phyloP scores from a whole-genome alignment of 805 yeast genomes.

The Millerozyma miso region DNA sequence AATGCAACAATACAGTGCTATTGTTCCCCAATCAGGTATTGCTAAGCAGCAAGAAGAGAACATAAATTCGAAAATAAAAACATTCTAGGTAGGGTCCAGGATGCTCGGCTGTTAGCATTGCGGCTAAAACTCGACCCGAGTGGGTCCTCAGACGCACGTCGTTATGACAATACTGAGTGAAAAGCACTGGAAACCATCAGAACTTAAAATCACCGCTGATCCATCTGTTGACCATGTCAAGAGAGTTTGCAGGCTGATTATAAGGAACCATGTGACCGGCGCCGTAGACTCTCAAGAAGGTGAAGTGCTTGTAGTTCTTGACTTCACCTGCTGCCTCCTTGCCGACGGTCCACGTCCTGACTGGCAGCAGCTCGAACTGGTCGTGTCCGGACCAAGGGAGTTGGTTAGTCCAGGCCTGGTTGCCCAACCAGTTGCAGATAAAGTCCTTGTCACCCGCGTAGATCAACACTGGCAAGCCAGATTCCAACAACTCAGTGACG shows the following conservation, averaged over 20 bases:
- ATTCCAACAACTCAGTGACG: conserved; percentile 63
- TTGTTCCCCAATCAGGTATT: too few species aligned
- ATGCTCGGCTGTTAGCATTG: too few species aligned
- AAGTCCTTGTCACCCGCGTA: conserved; percentile 95
- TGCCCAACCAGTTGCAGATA: conserved; percentile 92
- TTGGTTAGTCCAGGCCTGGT: conserved; percentile 73
- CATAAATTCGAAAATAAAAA: too few species aligned
- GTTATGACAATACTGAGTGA: too few species aligned
- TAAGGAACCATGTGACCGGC: conserved; percentile 97
- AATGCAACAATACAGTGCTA: too few species aligned
- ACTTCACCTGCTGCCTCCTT: conserved; percentile 58
- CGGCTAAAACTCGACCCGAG: too few species aligned
- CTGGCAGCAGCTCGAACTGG: conserved; percentile 39
- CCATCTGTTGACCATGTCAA: conserved; percentile 87
- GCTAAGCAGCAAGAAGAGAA: too few species aligned
- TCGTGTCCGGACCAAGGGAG: conserved; percentile 61
- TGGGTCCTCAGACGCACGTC: too few species aligned
- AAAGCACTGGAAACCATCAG: too few species aligned
- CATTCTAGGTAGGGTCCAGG: too few species aligned
- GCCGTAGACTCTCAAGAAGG: conserved; percentile 78
- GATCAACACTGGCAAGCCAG: conserved; percentile 71
- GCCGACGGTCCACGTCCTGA: conserved; percentile 41
- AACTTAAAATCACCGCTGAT: conserved; percentile 55
- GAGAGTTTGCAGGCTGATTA: conserved; percentile 75
- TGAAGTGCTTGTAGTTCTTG: conserved; percentile 67